Evolutionary conservation across 164 flowering plant genomes (phyloP).

Genomic region (Warburgia ugandensis): DNA sequence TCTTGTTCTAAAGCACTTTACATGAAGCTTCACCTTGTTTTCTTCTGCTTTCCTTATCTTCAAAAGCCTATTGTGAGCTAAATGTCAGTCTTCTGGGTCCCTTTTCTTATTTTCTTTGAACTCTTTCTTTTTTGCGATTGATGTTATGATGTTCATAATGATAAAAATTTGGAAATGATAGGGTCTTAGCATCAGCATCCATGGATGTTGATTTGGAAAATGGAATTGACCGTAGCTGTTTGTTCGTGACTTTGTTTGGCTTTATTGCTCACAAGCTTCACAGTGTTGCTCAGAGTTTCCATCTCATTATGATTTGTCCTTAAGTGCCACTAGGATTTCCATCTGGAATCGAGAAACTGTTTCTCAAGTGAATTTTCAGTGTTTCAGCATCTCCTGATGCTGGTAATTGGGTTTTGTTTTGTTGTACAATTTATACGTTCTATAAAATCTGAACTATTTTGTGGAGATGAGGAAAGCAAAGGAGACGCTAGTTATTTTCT

Average conservation of each 20-base stretch:
- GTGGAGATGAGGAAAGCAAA: no score
- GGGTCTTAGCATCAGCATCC: neutral
- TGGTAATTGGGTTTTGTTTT: neutral
- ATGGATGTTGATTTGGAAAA: constrained; percentile 9
- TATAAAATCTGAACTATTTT: neutral
- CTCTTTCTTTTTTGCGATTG: neutral
- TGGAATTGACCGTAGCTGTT: constrained; percentile 23
- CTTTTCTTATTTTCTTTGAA: neutral
- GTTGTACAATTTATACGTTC: neutral
- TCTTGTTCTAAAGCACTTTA: neutral
- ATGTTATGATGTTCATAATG: neutral
- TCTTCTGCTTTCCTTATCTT: no score
- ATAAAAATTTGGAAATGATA: neutral
- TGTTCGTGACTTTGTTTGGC: constrained; percentile 20
- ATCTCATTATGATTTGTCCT: constrained; percentile 3
- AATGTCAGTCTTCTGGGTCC: neutral
- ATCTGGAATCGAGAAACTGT: constrained; percentile 1
- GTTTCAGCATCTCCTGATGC: neutral
- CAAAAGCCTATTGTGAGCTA: neutral
- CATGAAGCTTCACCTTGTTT: neutral
- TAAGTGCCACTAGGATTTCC: neutral
- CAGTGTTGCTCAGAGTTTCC: constrained; percentile 12
- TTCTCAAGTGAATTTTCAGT: neutral
- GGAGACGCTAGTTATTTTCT: neutral
- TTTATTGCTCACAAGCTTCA: constrained; percentile 31